Evolutionary conservation across 805 yeast species (phyloP), one percentile per base, ranked within the genome.

Genomic region (Yamadazyma kitorensis): DNA sequence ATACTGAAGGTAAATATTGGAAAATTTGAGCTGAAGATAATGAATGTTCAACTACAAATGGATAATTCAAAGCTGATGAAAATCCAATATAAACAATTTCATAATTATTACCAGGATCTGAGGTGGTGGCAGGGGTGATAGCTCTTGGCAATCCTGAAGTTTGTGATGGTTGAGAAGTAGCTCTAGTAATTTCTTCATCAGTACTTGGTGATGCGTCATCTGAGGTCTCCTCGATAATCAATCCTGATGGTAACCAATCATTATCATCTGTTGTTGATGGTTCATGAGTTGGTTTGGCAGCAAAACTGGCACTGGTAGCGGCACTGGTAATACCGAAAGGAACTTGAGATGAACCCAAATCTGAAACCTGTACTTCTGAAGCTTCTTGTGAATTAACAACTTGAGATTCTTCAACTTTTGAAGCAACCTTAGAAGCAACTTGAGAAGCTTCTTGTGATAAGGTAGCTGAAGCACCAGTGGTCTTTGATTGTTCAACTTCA

Each of bases 11-110:
- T 50, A 93, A 70, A 57, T 80, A 88, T 51, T 83, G 78, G 61
- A 86, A 83, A 31, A 86, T 82, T 60, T 86, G 95, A 3, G 95
- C 93, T 10, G 89, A 83, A 2, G 93, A 72, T 32, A 82, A 60
- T 1, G 91, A 73, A 55, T 81, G 76, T 38, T 70, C 61, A 27
- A 82, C 94, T 39, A 86, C 86, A 55, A 84, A 86, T 31, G 86
- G 86, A 60, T 89, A 91, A 59, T 87, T 88, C 59, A 88, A 75
- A 3, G 81, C 76, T 38, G 78, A 61, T 49, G 80, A 78, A 69
- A 91, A 91, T 4, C 95, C 95, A 52, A 88, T 64, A 30, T 83
- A 79, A 34, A 88, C 76, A 36, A 79, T 57, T 32, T 70, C 65
- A 51, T 76, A 74, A 41, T 64, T 51, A 15, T 40, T 41, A 37